Evolutionary conservation across 768 basidiomycete genomes (phyloP), one percentile per base, ranked within the genome.

Genomic region (Suillus bovinus): DNA sequence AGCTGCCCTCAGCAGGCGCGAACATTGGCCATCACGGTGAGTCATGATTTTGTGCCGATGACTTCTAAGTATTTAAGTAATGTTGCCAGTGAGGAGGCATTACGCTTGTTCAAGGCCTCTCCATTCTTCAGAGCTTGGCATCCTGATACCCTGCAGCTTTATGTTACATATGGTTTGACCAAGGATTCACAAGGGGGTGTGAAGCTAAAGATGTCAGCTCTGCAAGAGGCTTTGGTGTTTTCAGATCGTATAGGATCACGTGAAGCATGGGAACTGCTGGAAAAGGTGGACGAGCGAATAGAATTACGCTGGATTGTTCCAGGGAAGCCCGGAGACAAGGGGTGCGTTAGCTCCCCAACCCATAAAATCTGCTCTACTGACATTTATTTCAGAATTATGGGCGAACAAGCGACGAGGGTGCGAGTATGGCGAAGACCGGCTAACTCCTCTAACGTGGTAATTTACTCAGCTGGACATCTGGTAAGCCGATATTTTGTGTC

Each of bases 51-150:
- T 16, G 16, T 29, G 36, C 16, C 41, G 10, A 7, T 57, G 17
- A 27, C 10, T 33, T 56, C 17, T 44, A 14, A 34, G 16, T 7
- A 11, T 20, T 53, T 24, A 24, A 22, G 52, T 16, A 31, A 55
- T 52, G 11, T 31, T 36, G 27, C 14, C 7, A 89, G 91, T 47
- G 82, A 86, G 44, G 89, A 88, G 62, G 93, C 90, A 1, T 68
- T 80, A 6, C 69, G 66, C 10, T 66, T 73, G 8, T 83, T 93
- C 68, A 64, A 70, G 57, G 73, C 77, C 58, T 83, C 77, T 34
- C 81, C 87, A 0, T 94, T 93, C 80, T 95, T 94, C 72, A 66
- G 69, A 3, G 74, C 79, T 2, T 94, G 92, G 93, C 80, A 93
- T 69, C 84, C 85, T 0, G 81, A 78, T 0, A 85, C 84, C 5